Conservation (phyloP, 2,329 filamentous ascomycete genomes). For the Teratosphaeria gauchensis region DNA sequence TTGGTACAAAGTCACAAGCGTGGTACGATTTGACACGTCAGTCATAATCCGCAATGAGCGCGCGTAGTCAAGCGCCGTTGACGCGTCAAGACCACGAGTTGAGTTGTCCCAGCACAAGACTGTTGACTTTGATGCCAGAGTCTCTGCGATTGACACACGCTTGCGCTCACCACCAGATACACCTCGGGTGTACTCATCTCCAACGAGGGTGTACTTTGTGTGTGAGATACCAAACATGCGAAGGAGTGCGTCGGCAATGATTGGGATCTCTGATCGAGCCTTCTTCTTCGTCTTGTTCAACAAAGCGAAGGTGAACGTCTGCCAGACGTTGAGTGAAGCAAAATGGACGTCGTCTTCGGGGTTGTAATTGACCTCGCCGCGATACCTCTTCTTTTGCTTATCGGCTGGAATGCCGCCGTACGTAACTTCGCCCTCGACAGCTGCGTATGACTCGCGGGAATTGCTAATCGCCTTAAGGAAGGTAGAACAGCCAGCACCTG, state of each 20-base stretch:
- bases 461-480: constrained; percentile 70
- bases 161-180: constrained; percentile 75
- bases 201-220: constrained; percentile 64
- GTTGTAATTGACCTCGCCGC: constrained; percentile 71
- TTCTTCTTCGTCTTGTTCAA: constrained; percentile 65
- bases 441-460: constrained; percentile 57
- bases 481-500: constrained; percentile 65
- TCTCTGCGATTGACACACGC: constrained; percentile 70
- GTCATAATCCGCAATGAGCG: constrained; percentile 72
- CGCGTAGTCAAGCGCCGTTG: constrained; percentile 68
- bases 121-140: constrained; percentile 60
- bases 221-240: constrained; percentile 73
- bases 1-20: constrained; percentile 62
- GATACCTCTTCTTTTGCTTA: constrained; percentile 58
- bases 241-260: constrained; percentile 60
- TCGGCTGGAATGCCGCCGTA: constrained; percentile 63
- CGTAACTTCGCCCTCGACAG: constrained; percentile 57
- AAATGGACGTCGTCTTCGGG: constrained; percentile 69
- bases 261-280: constrained; percentile 52
- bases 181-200: constrained; percentile 62
- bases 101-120: constrained; percentile 75
- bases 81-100: constrained; percentile 69
- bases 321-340: constrained; percentile 64
- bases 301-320: constrained; percentile 66
- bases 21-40: constrained; percentile 62